Percentiles rank a stretch among this genome's conserved stretches.
Conservation (phyloP, 805 yeast genomes). For the Kregervanrija fluxuum region DNA sequence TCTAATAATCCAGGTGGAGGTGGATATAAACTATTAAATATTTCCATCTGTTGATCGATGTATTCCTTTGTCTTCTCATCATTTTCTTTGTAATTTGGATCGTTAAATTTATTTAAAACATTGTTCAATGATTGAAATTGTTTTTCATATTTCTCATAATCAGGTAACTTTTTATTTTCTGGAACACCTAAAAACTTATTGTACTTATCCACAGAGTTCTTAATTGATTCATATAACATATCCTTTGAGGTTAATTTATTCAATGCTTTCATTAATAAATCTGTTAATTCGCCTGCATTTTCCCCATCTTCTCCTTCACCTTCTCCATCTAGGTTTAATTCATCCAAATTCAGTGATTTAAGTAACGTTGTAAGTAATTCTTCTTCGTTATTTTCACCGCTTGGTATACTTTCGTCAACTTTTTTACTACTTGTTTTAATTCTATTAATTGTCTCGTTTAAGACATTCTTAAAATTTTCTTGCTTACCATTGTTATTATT, state of each 20-base stretch:
- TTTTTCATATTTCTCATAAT: constrained; percentile 41
- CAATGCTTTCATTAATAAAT: constrained; percentile 63
- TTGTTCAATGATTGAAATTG: constrained; percentile 58
- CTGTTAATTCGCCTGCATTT: constrained; percentile 34
- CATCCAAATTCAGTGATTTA: constrained; percentile 47
- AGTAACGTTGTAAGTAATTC: constrained; percentile 58
- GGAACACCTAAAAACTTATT: constrained; percentile 57
- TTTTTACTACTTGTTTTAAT: constrained; percentile 68
- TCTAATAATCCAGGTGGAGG: constrained; percentile 68
- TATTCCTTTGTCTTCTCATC: constrained; percentile 37
- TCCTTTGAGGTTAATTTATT: constrained; percentile 79
- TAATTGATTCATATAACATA: constrained; percentile 81
- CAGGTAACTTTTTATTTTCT: constrained; percentile 32
- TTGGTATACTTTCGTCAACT: constrained; percentile 51
- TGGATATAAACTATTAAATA: constrained; percentile 67
- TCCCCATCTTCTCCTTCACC: constrained; percentile 6
- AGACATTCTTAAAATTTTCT: constrained; percentile 58
- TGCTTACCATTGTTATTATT: constrained; percentile 17
- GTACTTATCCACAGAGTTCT: constrained; percentile 67
- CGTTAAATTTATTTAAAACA: constrained; percentile 63
- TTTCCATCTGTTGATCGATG: constrained; percentile 54
- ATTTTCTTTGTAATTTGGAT: constrained; percentile 50
- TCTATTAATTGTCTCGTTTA: constrained; percentile 73
- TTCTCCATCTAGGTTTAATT: constrained; percentile 17
- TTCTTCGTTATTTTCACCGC: constrained; percentile 29